phyloP scores from a whole-genome alignment of 208 protist species.

The Spongospora subterranea region DNA sequence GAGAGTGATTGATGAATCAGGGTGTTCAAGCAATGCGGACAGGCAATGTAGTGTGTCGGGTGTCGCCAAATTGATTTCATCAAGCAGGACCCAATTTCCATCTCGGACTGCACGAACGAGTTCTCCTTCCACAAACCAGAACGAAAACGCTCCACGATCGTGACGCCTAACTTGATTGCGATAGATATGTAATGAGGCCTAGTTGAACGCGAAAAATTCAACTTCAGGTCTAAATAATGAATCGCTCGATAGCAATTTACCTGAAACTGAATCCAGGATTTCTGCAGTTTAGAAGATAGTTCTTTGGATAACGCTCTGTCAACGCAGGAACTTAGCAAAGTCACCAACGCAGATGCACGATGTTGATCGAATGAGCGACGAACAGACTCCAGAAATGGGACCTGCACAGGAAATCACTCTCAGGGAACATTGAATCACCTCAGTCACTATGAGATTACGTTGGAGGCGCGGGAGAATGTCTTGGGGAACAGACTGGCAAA shows the following conservation, averaged over 20 bases:
- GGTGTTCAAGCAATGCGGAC: conserved; percentile 64
- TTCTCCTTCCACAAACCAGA: conserved; percentile 94
- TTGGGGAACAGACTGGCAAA: conserved; percentile 90
- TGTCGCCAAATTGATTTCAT: conserved; percentile 99
- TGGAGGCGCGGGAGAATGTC: conserved; percentile 82
- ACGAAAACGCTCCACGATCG: conserved; percentile 85
- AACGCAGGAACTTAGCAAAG: background rate
- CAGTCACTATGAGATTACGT: conserved; percentile 35
- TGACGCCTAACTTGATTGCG: conserved; percentile 31
- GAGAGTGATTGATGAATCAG: conserved; percentile 59
- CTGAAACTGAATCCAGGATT: conserved; percentile 72
- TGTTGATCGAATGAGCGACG: conserved; percentile 43
- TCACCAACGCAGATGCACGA: background rate
- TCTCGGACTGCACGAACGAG: conserved; percentile 92
- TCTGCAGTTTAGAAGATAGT: background rate
- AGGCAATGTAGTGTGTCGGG: conserved; percentile 92
- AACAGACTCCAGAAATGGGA: conserved; percentile 25
- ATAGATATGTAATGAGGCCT: background rate
- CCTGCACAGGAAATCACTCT: background rate
- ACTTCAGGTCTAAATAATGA: conserved; percentile 75
- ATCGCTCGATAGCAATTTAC: conserved; percentile 73
- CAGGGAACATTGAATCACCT: background rate
- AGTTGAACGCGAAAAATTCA: background rate
- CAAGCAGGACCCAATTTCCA: conserved; percentile 98
- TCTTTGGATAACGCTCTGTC: background rate